Evolutionary conservation across 2,329 filamentous ascomycete species (phyloP).

Genomic region (Didymella sp.): DNA sequence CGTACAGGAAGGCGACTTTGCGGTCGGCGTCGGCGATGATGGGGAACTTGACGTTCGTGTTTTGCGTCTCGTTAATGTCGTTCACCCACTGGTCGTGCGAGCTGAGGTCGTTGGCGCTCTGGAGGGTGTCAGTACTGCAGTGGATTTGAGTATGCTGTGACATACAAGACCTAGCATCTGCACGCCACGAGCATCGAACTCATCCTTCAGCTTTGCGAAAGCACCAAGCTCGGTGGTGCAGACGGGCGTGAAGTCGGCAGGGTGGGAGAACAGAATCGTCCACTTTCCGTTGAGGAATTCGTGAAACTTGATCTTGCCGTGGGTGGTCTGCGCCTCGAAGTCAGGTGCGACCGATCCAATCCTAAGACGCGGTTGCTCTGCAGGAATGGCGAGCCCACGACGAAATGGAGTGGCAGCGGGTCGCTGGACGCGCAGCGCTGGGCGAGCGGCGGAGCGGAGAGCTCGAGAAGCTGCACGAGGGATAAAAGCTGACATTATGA

Average conservation of each 20-base stretch:
- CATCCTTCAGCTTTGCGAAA: slow-evolving; percentile 85
- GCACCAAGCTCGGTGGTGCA: slow-evolving; percentile 96
- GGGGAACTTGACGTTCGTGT: slow-evolving; percentile 56
- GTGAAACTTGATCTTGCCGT: slow-evolving; percentile 69
- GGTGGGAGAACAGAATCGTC: slow-evolving; percentile 85
- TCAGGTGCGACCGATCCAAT: slow-evolving; percentile 67
- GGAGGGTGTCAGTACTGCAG: neutral
- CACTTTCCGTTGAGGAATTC: slow-evolving; percentile 79
- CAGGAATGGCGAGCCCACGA: slow-evolving; percentile 47
- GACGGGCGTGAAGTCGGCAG: slow-evolving; percentile 88
- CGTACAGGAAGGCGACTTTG: slow-evolving; percentile 57
- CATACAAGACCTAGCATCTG: slow-evolving; percentile 84
- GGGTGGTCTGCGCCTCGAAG: slow-evolving; percentile 82
- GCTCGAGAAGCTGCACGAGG: slow-evolving; percentile 47
- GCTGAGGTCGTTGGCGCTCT: slow-evolving; percentile 79
- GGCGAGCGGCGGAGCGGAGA: slow-evolving; percentile 37
- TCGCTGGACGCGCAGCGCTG: slow-evolving; percentile 36
- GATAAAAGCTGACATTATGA: slow-evolving; percentile 46
- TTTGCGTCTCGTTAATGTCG: slow-evolving; percentile 65
- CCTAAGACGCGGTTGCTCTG: slow-evolving; percentile 53
- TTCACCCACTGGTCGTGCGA: slow-evolving; percentile 90
- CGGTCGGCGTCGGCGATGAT: slow-evolving; percentile 60
- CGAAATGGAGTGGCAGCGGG: slow-evolving; percentile 44
- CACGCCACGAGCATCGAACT: slow-evolving; percentile 85
- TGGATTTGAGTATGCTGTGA: neutral